Evolutionary conservation across 2,329 filamentous ascomycete genomes (phyloP), one percentile per base, ranked within the genome.

Genomic region (Gnomoniopsis smithogilvyi): DNA sequence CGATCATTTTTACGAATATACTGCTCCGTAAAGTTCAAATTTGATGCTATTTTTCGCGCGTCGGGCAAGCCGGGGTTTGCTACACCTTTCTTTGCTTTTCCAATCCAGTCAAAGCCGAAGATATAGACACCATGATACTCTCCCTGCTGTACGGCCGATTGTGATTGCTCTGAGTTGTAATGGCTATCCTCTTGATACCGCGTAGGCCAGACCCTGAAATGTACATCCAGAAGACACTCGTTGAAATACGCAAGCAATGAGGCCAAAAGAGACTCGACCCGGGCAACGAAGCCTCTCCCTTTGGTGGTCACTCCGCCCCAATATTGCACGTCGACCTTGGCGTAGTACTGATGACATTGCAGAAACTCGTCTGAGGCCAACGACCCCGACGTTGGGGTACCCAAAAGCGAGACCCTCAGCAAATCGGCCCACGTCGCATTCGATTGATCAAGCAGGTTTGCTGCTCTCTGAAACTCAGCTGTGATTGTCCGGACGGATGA

Each of bases 91-190:
- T 75, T 2, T 67, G 62, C 56, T 15, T 65, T 56, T 3, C 63
- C 58, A 8, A 62, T 61, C 54, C 70, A 68, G 33, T 78, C 74
- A 14, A 89, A 73, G 0, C 86, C 86, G 21, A 89, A 76, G 2
- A 89, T 76, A 66, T 88, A 89, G 62, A 77, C 84, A 3, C 83
- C 83, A 41, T 84, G 77, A 62, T 84, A 86, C 60, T 87, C 83
- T 1, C 67, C 66, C 14, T 66, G 67, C 1, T 68, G 62, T 24
- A 66, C 58, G 17, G 73, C 72, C 26, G 26, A 30, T 6, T 65
- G 68, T 0, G 73, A 26, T 26, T 19, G 11, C 24, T n/a, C 12
- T 33, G 21, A 26, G n/a, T 67, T 3, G 64, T 63, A 7, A 65
- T 62, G 3, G 8, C 62, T 62, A 2, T 63, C 52, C 33, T 76